Base-by-base conservation (phyloP, 129 eudicot genomes). In the Lactuca sativa region DNA sequence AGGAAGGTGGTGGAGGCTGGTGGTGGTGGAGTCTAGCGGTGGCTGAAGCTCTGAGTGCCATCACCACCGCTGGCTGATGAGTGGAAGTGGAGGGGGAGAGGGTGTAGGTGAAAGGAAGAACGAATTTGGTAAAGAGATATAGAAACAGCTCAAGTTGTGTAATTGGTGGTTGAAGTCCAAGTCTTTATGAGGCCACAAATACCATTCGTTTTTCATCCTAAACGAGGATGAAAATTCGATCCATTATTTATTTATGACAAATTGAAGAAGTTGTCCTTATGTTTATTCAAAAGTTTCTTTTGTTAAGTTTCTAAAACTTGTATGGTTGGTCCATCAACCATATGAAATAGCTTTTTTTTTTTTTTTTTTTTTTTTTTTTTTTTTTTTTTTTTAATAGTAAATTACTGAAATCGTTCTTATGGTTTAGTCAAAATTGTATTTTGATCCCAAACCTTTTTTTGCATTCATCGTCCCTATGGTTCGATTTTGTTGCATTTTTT, bases 21-120 rank as follows among this genome's bases (percentile, higher is more conserved):
- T 56, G 79, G 79, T 59, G 88, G 89, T 57, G 79, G 61, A 84
- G 79, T 44, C 65, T 75, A 47, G 87, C 82, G 79, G 97, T 74
- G 86, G 96, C 72, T 59, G 98, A 74, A 81, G 97, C 86, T 82
- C 92, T 56, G 54, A 93, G 82, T 66, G 98, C 90, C 96, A 92
- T 92, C 82, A 71, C 80, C 84, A 79, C 80, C 86, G 74, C 77
- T 61, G 47, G 58, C 54, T 57, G 81, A 62, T 44, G 18, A 38
- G 66, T 34, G 66, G 32, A 54, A 37, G 52, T 56, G 70, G 61
- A 63, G 0, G 82, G 43, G 79, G 21, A n/a, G 51, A 51, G 61
- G 41, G 43, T 62, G 52, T 11, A 44, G 37, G 13, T 15, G 58
- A 10, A 12, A 54, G 53, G 11, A 9, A 5, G n/a, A 6, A 16